Conservation (phyloP, 805 yeast genomes). For the Groenewaldozyma tartarivorans region DNA sequence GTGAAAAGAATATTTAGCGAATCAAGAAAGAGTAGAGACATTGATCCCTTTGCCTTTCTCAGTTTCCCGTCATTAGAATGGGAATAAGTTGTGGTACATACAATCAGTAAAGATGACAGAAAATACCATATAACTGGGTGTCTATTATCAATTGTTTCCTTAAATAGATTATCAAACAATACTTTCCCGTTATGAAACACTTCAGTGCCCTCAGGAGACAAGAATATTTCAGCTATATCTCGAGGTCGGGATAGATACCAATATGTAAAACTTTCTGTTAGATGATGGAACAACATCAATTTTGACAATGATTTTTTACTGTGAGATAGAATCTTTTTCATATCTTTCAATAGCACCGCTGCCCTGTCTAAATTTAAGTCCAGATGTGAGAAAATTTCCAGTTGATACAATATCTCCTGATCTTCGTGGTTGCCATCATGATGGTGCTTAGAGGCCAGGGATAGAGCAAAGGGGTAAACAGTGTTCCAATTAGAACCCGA, state of each 20-base stretch:
- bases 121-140: slow-evolving; percentile 9
- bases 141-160: slow-evolving; percentile 8
- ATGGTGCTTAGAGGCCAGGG: background rate
- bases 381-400: slow-evolving; percentile 38
- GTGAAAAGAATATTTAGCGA: background rate
- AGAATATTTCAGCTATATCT: slow-evolving; percentile 26
- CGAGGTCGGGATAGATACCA: slow-evolving; percentile 45
- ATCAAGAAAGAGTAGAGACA: background rate
- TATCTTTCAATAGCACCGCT: slow-evolving; percentile 30
- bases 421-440: background rate
- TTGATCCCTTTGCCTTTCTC: background rate
- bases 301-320: slow-evolving; percentile 39
- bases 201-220: background rate
- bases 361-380: slow-evolving; percentile 33
- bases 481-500: slow-evolving; percentile 44
- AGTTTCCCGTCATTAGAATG: background rate
- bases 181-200: slow-evolving; percentile 9
- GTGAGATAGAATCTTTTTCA: slow-evolving; percentile 29
- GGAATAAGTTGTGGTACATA: slow-evolving; percentile 5
- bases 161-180: slow-evolving; percentile 12
- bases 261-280: slow-evolving; percentile 36
- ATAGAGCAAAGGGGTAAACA: slow-evolving; percentile 21
- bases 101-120: slow-evolving; percentile 8
- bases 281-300: slow-evolving; percentile 35
- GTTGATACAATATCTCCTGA: slow-evolving; percentile 26